Evolutionary conservation across 441 rosid species (phyloP).

Genomic region (Pelargonium myrrhifolium): DNA sequence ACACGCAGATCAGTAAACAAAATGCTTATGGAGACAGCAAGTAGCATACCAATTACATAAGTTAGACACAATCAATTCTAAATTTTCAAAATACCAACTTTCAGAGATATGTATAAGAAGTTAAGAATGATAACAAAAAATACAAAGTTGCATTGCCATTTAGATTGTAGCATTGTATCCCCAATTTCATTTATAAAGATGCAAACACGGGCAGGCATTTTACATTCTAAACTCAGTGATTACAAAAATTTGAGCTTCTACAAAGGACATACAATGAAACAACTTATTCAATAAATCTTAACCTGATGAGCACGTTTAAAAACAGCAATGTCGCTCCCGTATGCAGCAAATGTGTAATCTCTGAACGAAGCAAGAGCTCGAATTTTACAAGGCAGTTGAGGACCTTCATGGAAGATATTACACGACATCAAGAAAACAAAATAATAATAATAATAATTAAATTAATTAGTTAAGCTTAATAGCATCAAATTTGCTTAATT

Average conservation of each 20-base stretch:
- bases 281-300: background rate
- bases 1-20: background rate
- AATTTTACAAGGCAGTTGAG: conserved; percentile 75
- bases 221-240: background rate
- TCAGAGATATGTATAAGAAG: background rate
- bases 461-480: background rate
- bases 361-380: conserved; percentile 81
- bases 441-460: too few species aligned
- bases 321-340: conserved; percentile 60
- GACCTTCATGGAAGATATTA: conserved; percentile 34
- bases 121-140: too few species aligned
- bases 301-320: conserved; percentile 86
- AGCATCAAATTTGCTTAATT: background rate
- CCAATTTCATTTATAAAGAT: background rate
- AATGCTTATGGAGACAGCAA: background rate
- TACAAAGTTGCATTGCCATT: background rate
- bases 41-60: background rate
- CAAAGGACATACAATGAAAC: background rate
- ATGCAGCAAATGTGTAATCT: conserved; percentile 80
- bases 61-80: background rate
- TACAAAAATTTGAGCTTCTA: too few species aligned
- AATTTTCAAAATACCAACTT: background rate
- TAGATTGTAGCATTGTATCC: background rate
- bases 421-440: background rate
- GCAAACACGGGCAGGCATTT: background rate